Percentiles rank a stretch among this genome's conserved stretches.
Evolutionary conservation across 2,329 filamentous ascomycete species (phyloP).

Genomic region (Huntiella decipiens): DNA sequence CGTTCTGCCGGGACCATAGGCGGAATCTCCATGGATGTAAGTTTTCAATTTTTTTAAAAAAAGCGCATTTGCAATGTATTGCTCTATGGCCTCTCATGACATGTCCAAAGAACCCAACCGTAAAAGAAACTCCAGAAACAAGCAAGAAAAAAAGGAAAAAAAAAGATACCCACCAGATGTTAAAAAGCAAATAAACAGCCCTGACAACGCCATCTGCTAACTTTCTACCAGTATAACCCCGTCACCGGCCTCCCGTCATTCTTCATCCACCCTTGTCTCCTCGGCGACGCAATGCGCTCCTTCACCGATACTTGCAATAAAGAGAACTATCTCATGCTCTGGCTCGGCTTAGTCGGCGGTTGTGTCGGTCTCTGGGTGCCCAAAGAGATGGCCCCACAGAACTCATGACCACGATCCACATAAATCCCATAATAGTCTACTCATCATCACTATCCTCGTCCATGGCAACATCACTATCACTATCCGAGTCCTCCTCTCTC

Average conservation of each 20-base stretch:
- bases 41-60: slow-evolving; percentile 21
- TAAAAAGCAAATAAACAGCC: background rate
- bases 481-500: slow-evolving; percentile 50
- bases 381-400: slow-evolving; percentile 36
- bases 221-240: slow-evolving; percentile 51
- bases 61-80: slow-evolving; percentile 11
- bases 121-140: background rate
- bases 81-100: too few species aligned
- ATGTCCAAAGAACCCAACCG: slow-evolving; percentile 14
- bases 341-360: slow-evolving; percentile 73
- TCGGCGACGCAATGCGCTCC: slow-evolving; percentile 57
- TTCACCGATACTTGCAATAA: slow-evolving; percentile 34
- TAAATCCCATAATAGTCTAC: slow-evolving; percentile 17
- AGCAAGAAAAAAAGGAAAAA: background rate
- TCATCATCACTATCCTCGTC: slow-evolving; percentile 59
- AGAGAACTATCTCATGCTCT: slow-evolving; percentile 62
- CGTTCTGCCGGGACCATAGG: slow-evolving; percentile 45
- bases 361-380: slow-evolving; percentile 65
- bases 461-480: slow-evolving; percentile 49
- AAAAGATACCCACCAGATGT: background rate
- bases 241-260: slow-evolving; percentile 59
- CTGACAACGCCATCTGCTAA: background rate
- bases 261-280: slow-evolving; percentile 84
- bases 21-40: slow-evolving; percentile 58
- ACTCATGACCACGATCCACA: slow-evolving; percentile 1